phyloP scores from a whole-genome alignment of 306 rosid species.

The Delonix regia region DNA sequence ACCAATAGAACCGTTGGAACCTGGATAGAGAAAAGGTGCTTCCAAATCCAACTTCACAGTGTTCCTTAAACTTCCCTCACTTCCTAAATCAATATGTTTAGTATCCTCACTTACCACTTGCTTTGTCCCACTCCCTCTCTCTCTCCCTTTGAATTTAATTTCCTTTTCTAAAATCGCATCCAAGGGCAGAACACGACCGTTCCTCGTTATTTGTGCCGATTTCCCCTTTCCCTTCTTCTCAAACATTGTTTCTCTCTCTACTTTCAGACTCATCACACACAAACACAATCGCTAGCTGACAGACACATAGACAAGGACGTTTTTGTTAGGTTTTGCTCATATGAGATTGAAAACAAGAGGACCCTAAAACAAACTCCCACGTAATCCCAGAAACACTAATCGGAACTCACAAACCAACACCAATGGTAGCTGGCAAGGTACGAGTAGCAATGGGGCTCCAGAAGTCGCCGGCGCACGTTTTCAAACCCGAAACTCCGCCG shows the following conservation, averaged over 20 bases:
- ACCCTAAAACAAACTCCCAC: background rate
- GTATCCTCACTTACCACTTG: background rate
- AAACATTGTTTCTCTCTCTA: background rate
- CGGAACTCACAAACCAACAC: background rate
- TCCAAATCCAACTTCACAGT: background rate
- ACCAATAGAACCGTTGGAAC: slow-evolving; percentile 13
- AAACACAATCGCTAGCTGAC: slow-evolving; percentile 30
- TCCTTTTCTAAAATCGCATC: slow-evolving; percentile 36
- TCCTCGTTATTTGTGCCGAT: slow-evolving; percentile 68
- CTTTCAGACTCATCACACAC: background rate
- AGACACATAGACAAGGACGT: slow-evolving; percentile 59
- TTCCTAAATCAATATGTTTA: background rate
- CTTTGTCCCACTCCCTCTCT: background rate
- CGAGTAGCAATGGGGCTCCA: slow-evolving; percentile 82
- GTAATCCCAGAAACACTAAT: background rate
- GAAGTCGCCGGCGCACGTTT: slow-evolving; percentile 64
- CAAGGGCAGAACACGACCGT: slow-evolving; percentile 69
- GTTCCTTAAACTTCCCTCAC: background rate
- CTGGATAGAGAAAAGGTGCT: background rate
- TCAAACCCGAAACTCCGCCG: slow-evolving; percentile 53
- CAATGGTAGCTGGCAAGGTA: slow-evolving; percentile 93
- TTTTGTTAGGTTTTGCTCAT: slow-evolving; percentile 38
- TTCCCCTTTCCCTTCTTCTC: slow-evolving; percentile 15
- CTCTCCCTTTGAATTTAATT: background rate
- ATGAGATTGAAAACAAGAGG: slow-evolving; percentile 48